A percentile compares a stretch with the other conserved stretches of the same genome.
Conservation (phyloP, 345 rosid genomes). For the Eucalyptus marginata region DNA sequence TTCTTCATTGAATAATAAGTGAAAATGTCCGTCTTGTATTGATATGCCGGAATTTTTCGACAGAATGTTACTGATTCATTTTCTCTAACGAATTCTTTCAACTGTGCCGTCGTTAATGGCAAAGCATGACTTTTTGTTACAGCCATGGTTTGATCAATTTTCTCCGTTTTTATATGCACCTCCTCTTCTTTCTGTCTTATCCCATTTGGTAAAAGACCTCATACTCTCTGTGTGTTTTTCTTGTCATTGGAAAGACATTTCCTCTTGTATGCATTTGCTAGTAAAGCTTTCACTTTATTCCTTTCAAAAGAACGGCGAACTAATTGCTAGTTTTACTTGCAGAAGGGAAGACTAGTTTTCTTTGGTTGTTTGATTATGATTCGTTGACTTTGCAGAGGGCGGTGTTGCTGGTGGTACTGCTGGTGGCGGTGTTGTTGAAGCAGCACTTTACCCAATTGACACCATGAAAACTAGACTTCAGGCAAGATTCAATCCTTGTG, state of each 20-base stretch:
- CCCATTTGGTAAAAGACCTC: neutral
- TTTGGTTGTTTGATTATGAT: neutral
- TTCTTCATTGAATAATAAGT: neutral
- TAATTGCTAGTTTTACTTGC: neutral
- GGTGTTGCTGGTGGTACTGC: slow-evolving; percentile 59
- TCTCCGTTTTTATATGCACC: neutral
- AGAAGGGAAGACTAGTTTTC: neutral
- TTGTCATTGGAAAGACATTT: neutral
- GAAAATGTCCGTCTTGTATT: neutral
- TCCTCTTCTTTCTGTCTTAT: neutral
- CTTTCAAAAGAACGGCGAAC: neutral
- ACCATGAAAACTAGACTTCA: slow-evolving; percentile 79
- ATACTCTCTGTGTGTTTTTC: neutral
- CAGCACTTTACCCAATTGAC: slow-evolving; percentile 73
- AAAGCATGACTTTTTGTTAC: neutral
- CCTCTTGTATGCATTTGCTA: neutral
- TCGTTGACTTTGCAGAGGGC: slow-evolving; percentile 31
- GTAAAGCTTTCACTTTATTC: neutral
- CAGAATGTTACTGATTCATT: neutral
- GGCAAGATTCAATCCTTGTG: slow-evolving; percentile 7
- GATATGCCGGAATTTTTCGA: neutral
- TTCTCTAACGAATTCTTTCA: neutral
- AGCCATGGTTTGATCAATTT: neutral
- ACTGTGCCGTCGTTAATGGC: neutral
- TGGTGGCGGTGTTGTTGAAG: slow-evolving; percentile 48